phyloP scores from a whole-genome alignment of 345 rosid species.

The Aegle marmelos region DNA sequence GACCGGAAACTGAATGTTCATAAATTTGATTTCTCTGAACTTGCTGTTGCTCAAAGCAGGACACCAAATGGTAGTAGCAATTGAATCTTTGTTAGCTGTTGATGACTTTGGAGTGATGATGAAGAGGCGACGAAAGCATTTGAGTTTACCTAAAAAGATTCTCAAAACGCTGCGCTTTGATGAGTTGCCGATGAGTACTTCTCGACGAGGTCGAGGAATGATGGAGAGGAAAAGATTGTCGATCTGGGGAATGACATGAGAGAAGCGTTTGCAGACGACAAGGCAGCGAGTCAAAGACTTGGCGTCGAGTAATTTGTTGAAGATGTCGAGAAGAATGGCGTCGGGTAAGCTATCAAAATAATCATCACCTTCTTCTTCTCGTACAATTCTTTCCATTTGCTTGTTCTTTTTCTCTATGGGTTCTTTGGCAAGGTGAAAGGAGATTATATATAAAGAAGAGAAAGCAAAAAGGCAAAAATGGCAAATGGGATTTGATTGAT shows the following conservation, averaged over 20 bases:
- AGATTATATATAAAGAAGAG: background rate
- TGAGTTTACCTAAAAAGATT: slow-evolving; percentile 12
- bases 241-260: slow-evolving; percentile 14
- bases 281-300: slow-evolving; percentile 17
- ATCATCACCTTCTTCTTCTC: background rate
- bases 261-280: slow-evolving; percentile 23
- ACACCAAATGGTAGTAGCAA: background rate
- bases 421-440: background rate
- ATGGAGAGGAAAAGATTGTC: slow-evolving; percentile 16
- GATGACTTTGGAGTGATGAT: slow-evolving; percentile 9
- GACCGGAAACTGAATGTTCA: slow-evolving; percentile 35
- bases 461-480: background rate
- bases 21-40: slow-evolving; percentile 26
- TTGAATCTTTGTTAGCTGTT: background rate
- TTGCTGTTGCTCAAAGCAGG: slow-evolving; percentile 9
- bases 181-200: background rate
- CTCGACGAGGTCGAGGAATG: background rate
- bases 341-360: slow-evolving; percentile 26
- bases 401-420: background rate
- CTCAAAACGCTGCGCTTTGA: background rate
- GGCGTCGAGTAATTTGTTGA: slow-evolving; percentile 21
- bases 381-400: background rate
- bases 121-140: slow-evolving; percentile 18
- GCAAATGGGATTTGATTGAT: background rate
- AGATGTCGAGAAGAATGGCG: slow-evolving; percentile 21